Evolutionary conservation across 257 asterid genomes (phyloP).

Genomic region (Orobanche coerulescens): DNA sequence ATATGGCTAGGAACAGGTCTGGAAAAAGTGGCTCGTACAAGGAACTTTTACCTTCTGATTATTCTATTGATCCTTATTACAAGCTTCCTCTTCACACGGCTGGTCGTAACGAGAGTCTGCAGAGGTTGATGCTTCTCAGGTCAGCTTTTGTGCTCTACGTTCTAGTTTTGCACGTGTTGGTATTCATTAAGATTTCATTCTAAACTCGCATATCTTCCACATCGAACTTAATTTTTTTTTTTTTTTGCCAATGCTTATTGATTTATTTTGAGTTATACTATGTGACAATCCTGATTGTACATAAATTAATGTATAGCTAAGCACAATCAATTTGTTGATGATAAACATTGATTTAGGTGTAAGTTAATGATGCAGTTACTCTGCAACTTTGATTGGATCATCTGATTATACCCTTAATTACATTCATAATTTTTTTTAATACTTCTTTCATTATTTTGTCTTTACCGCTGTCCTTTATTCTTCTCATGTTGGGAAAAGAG

Average conservation of each 20-base stretch:
- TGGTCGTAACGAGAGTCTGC: constrained; percentile 59
- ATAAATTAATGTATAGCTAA: constrained; percentile 15
- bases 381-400: neutral
- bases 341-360: neutral
- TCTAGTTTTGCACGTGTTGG: constrained; percentile 67
- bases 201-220: constrained; percentile 16
- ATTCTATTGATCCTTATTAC: constrained; percentile 40
- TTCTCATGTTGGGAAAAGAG: no score
- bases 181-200: constrained; percentile 79
- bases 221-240: constrained; percentile 12
- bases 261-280: neutral
- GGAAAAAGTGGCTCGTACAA: constrained; percentile 48
- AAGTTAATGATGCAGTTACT: neutral
- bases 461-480: no score
- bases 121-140: constrained; percentile 75
- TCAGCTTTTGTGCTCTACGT: constrained; percentile 73
- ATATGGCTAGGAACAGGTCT: constrained; percentile 56
- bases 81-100: constrained; percentile 49
- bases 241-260: constrained; percentile 5
- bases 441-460: no score
- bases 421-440: no score
- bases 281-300: constrained; percentile 23
- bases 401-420: no score
- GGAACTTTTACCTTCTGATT: constrained; percentile 45
- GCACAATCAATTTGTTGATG: neutral